Conservation (phyloP, 371 early-diverging fungal species). For the Smittium mucronatum region DNA sequence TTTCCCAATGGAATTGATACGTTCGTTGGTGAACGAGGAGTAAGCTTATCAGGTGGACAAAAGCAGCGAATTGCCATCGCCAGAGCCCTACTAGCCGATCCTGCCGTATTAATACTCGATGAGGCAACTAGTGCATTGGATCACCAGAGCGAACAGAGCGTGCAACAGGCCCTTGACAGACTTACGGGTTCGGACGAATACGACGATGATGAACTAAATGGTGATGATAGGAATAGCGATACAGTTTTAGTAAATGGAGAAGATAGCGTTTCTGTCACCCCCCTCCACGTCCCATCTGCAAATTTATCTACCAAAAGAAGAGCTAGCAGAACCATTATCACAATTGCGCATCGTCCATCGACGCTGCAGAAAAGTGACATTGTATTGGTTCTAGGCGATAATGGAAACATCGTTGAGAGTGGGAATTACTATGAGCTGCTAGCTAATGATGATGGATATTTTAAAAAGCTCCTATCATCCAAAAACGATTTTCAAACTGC, state of each 20-base stretch:
- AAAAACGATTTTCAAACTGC: too few relatives aligned
- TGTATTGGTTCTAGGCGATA: constrained; percentile 29
- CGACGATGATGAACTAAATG: background rate
- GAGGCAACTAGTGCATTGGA: constrained; percentile 42
- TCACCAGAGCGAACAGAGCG: constrained; percentile 29
- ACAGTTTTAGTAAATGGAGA: background rate
- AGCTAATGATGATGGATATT: constrained; percentile 22
- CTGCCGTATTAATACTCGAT: constrained; percentile 34
- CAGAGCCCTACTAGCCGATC: constrained; percentile 39
- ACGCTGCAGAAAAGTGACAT: constrained; percentile 33
- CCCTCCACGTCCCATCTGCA: background rate
- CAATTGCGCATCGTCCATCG: constrained; percentile 51
- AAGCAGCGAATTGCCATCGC: constrained; percentile 60
- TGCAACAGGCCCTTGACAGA: constrained; percentile 34
- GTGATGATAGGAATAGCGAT: background rate
- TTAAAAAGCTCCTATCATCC: constrained; percentile 25
- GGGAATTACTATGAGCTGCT: constrained; percentile 27
- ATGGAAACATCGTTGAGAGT: constrained; percentile 26
- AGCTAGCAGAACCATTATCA: constrained; percentile 28
- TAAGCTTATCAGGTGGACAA: constrained; percentile 74
- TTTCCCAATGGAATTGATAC: constrained; percentile 67
- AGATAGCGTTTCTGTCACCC: background rate
- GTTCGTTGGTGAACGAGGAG: constrained; percentile 68
- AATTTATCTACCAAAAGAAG: background rate
- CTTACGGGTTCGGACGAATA: constrained; percentile 2